Base-by-base conservation (phyloP, 805 yeast genomes). In the Barnettozyma siamensis region DNA sequence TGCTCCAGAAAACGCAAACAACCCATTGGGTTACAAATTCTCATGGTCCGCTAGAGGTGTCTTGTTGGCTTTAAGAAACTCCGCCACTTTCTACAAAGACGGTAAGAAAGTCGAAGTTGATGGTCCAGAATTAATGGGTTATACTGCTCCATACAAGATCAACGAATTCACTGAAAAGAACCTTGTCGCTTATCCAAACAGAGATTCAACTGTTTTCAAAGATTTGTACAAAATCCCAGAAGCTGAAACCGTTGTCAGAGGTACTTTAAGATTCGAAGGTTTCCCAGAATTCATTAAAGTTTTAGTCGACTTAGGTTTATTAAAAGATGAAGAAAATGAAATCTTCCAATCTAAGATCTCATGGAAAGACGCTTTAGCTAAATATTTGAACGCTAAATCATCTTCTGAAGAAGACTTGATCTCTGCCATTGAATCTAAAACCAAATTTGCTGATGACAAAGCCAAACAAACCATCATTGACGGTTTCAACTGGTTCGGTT, bases 1-100 rank as follows among this genome's bases (percentile, higher is more conserved):
- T 51, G 93, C 99, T 26, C 97, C 99, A 49, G 99, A 91, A 70
- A 78, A 83, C 66, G 91, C 98, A 24, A 95, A 88, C 70, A 93
- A 93, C 71, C 99, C 99, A 44, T 75, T 93, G 63, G 99, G 99
- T 55, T 93, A 93, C 80, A 93, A 93, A 74, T 93, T 93, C 70
- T 89, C 98, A 33, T 93, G 99, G 99, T 88, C 97, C 26, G 89
- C 98, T 29, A 82, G 99, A 69, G 99, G 99, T 69, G 98, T 93
- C 32, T 70, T 93, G 60, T 76, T 93, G 58, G 99, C 99, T 16
- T 76, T 93, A 62, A 83, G 96, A 76, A 94, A 93, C 73, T 70
- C 83, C 48, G 99, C 98, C 49, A 80, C 79, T 56, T 91, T 80
- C 73, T 91, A 82, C 78, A 70, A 83, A 67, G 82, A 88, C 60